phyloP scores from a whole-genome alignment of 148 eudicot genomes.

The Linanthus parryae region DNA sequence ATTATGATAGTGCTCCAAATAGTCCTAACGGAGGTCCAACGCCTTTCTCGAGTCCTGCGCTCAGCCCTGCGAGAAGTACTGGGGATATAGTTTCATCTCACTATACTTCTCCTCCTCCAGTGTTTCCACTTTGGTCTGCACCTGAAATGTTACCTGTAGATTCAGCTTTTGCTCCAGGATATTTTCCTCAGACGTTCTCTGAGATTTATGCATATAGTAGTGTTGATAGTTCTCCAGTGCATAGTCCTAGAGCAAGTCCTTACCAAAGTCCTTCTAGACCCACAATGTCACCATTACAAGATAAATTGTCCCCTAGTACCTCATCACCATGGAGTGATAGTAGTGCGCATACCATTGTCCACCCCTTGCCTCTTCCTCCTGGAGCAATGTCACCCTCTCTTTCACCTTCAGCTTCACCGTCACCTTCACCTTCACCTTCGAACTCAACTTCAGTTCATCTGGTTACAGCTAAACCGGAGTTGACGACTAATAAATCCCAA shows the following conservation, averaged over 20 bases:
- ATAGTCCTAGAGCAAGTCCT: conserved; percentile 33
- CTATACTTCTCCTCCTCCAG: conserved; percentile 24
- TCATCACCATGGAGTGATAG: conserved; percentile 25
- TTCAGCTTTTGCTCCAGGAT: neutral
- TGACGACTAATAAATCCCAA: conserved; percentile 33
- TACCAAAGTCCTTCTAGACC: conserved; percentile 29
- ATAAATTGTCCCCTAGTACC: conserved; percentile 27
- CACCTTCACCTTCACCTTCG: too few species aligned
- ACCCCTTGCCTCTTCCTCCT: conserved; percentile 94
- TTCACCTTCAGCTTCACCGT: conserved; percentile 25
- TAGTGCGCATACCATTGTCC: conserved; percentile 29
- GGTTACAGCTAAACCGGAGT: conserved; percentile 24
- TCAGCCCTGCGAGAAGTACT: conserved; percentile 39
- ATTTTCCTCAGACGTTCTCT: neutral
- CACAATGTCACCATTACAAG: conserved; percentile 49
- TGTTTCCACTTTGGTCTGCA: conserved; percentile 49
- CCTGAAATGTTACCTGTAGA: conserved; percentile 34
- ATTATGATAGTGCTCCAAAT: conserved; percentile 11
- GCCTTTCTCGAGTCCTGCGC: conserved; percentile 45
- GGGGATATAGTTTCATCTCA: conserved; percentile 27
- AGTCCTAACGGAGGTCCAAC: conserved; percentile 48
- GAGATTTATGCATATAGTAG: conserved; percentile 29
- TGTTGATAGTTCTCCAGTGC: conserved; percentile 35
- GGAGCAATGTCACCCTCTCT: conserved; percentile 31
- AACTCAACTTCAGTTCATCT: conserved; percentile 32